Evolutionary conservation across 1,139 yeast genomes (phyloP), one percentile per base, ranked within the genome.

Genomic region (Scheffersomyces illinoinensis): DNA sequence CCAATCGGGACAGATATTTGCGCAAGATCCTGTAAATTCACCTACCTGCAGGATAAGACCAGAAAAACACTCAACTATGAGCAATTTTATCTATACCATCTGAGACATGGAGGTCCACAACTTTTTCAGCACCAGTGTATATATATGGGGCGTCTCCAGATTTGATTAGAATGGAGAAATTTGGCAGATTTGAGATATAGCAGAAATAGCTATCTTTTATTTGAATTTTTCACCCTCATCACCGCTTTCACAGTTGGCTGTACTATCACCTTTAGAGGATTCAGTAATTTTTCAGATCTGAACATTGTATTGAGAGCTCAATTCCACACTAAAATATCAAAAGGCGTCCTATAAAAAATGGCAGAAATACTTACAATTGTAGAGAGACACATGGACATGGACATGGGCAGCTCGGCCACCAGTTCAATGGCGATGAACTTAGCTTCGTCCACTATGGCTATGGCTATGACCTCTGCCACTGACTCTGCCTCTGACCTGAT

Each of bases 391-490:
- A 48, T 48, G 51, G 51, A 14, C 17, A 48, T 48, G 51, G 24
- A 21, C 50, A 48, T 48, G 50, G 33, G 33, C 43, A 33, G 43
- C 17, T 33, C 43, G 33, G 21, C 50, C 26, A 20, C 51, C 8
- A n/a, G 24, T 6, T 48, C 51, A 12, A 33, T 33, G 17, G 51
- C 17, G 17, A 20, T 24, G 26, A 18, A 47, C 12, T 14, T 47
- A 18, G 54, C 62, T n/a, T 52, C 61, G 6, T 49, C 61, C 7
- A 54, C 59, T 21, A 59, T 57, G 65, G 61, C 54, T 53, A 66
- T 65, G 68, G 46, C 62, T 10, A 55, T 58, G 53, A 53, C 53
- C 54, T 64, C 68, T 24, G 20, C 53, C 6, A 47, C 58, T 6
- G 23, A 53, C 23, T 49, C 39, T 26, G 39, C 51, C 17, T 58